Base-by-base conservation (phyloP, 192 early-diverging fungal species). In the Allomyces macrogynus region DNA sequence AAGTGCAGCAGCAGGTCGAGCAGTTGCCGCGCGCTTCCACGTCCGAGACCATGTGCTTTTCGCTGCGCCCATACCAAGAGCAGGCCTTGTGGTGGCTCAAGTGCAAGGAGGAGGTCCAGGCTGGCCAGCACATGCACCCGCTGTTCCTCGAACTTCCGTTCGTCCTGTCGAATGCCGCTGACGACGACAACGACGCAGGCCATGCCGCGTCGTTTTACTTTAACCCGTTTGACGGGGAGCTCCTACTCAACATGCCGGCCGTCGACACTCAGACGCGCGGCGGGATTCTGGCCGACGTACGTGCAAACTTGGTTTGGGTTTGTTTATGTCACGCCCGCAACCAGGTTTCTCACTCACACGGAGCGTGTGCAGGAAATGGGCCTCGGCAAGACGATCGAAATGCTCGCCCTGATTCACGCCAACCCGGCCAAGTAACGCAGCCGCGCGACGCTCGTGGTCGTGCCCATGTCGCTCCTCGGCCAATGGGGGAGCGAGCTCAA, bases 401-500 rank as follows among this genome's bases (percentile, higher is more conserved):
- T 78, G 43, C 68, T 82, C 11, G 78, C 77, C 61, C 69, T 82
- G 20, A 75, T 82, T 7, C 80, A 80, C 64, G 43, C 75, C 12
- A 78, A 80, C 61, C 62, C 27, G 10, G 64, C 68, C 61, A 63
- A 69, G n/a, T 43, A 43, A 25, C 16, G 68, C 23, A n/a, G 4
- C 22, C 73, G 73, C 1, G 74, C 79, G 20, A 89, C 87, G 10
- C 71, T 89, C 43, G 83, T 89, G 60, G 72, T 89, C 10, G 86
- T 83, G 54, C 87, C 87, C 20, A 75, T 89, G 24, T 81, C 80
- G 18, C 85, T 81, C 11, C 75, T 89, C 61, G 71, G 76, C 18
- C 86, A 89, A 69, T 89, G 87, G 87, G 84, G 84, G 69, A 81
- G 85, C 44, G 86, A 89, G 70, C 69, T 87, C 23, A 63, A 16